These are phyloP conservation scores for Gentiana macrophylla DNA, from an alignment of 257 asterid genomes.

Conservation along the genomic window DNA sequence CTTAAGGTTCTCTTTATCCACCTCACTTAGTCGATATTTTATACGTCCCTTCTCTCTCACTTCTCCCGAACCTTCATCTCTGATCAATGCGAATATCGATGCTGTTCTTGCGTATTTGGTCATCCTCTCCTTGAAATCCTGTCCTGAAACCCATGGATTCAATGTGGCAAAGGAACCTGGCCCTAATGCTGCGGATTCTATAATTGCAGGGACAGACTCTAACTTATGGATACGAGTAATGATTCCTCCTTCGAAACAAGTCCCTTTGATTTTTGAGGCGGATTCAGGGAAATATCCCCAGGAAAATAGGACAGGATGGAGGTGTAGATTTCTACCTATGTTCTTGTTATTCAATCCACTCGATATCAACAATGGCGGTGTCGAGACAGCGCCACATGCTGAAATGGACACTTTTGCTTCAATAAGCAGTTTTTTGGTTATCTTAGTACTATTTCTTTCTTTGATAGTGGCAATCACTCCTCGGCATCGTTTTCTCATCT, in stretches of 20 bases:
- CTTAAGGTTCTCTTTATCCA: constrained; percentile 53
- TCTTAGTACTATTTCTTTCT: constrained; percentile 13
- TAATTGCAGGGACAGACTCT: constrained; percentile 27
- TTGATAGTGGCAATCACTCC: constrained; percentile 53
- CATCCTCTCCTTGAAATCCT: constrained; percentile 48
- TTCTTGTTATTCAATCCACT: constrained; percentile 68
- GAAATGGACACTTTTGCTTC: constrained; percentile 53
- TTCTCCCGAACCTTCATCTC: constrained; percentile 65
- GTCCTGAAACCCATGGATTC: constrained; percentile 67
- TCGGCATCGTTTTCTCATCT: constrained; percentile 34
- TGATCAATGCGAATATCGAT: constrained; percentile 36
- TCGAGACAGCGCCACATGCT: constrained; percentile 67
- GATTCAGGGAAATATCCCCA: constrained; percentile 92
- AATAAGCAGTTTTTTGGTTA: constrained; percentile 34
- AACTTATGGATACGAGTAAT: constrained; percentile 66
- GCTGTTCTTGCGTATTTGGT: constrained; percentile 56
- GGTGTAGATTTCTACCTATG: constrained; percentile 77
- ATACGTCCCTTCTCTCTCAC: constrained; percentile 43
- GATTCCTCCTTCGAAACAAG: constrained; percentile 69
- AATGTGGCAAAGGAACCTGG: constrained; percentile 50
- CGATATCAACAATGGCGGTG: constrained; percentile 64
- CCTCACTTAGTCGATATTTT: constrained; percentile 23
- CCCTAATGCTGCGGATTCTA: constrained; percentile 58
- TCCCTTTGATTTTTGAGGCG: constrained; percentile 38
- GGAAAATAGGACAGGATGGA: constrained; percentile 59